A percentile compares a stretch with the other conserved stretches of the same genome.
These are phyloP conservation scores for Aspergillus conjunctus DNA, from an alignment of 495 filamentous ascomycete genomes.

Conservation along the genomic window DNA sequence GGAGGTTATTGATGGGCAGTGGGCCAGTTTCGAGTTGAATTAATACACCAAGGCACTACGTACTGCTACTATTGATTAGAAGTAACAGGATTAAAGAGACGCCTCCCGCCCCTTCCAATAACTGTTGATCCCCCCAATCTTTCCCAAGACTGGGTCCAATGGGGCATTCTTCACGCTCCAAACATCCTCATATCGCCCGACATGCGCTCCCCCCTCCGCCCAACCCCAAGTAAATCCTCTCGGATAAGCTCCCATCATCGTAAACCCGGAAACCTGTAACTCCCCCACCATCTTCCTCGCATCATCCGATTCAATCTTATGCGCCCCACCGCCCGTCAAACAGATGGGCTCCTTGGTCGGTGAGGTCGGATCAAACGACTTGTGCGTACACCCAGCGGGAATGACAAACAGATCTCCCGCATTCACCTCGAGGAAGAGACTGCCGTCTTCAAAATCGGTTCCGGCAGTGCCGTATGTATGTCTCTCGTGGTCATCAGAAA, in stretches of 20 bases:
- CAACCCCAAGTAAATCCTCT: slow-evolving; percentile 16
- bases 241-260: slow-evolving; percentile 27
- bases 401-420: slow-evolving; percentile 42
- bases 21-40: no score
- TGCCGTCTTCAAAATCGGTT: slow-evolving; percentile 22
- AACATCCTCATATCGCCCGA: slow-evolving; percentile 19
- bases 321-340: slow-evolving; percentile 34
- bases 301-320: slow-evolving; percentile 23
- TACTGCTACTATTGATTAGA: no score
- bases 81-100: not conserved
- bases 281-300: slow-evolving; percentile 9
- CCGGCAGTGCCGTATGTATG: not conserved
- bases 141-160: slow-evolving; percentile 43
- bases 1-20: no score
- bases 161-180: slow-evolving; percentile 22
- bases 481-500: not conserved
- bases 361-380: slow-evolving; percentile 28
- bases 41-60: no score
- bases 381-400: slow-evolving; percentile 40
- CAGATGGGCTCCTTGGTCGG: slow-evolving; percentile 18
- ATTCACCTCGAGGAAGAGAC: slow-evolving; percentile 29
- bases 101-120: slow-evolving; percentile 1
- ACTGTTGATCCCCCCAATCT: slow-evolving; percentile 5
- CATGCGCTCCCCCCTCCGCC: slow-evolving; percentile 16
- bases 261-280: slow-evolving; percentile 17